These are phyloP conservation scores for Coleophoma eucalyptorum DNA, from an alignment of 2,329 filamentous ascomycete species.

Conservation along the genomic window DNA sequence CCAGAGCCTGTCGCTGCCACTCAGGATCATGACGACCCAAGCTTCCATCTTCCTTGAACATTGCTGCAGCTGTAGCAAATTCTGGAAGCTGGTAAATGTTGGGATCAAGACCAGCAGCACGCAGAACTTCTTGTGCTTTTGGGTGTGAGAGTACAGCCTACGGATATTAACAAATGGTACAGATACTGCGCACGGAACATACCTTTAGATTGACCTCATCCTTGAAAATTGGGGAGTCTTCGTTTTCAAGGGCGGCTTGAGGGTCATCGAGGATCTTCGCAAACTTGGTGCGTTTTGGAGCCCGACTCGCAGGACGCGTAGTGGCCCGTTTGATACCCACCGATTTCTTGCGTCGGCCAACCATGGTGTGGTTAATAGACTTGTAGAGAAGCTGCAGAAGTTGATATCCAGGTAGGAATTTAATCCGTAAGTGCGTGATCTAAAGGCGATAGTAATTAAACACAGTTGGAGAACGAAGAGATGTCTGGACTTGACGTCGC, in stretches of 20 bases:
- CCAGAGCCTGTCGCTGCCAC: conserved; percentile 51
- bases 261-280: conserved; percentile 1
- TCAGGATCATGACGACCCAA: conserved; percentile 51
- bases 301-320: not conserved
- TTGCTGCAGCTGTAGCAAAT: conserved; percentile 47
- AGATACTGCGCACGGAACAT: not conserved
- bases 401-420: not conserved
- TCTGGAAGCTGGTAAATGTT: conserved; percentile 26
- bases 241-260: not conserved
- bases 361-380: not conserved
- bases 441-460: too few species aligned
- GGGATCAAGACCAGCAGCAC: conserved; percentile 37
- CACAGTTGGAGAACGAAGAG: too few species aligned
- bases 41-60: conserved; percentile 51
- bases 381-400: not conserved
- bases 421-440: not conserved
- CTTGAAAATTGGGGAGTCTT: conserved; percentile 6
- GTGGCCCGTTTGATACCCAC: not conserved
- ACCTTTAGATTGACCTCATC: conserved; percentile 7
- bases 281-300: not conserved
- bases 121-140: conserved; percentile 23
- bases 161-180: conserved; percentile 21
- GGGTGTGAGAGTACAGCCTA: conserved; percentile 37
- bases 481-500: too few species aligned
- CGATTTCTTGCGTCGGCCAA: too few species aligned